Conservation (phyloP, 352 stramenopile genomes). For the Phytophthora vignae region DNA sequence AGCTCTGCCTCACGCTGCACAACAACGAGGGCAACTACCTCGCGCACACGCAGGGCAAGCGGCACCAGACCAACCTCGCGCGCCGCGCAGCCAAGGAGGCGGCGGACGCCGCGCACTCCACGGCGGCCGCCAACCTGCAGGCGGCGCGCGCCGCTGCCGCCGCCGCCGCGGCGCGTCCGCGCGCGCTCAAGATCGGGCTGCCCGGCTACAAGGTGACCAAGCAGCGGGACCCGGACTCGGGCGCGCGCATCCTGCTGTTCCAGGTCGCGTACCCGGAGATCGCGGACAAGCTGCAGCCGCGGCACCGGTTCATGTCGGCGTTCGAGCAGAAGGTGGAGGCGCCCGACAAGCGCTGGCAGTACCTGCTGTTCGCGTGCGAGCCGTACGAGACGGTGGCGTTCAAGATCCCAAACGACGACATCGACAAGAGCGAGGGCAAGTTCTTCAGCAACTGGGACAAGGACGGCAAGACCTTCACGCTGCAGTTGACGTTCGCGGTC, state of each 20-base stretch:
- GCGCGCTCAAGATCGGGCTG: slow-evolving; percentile 95
- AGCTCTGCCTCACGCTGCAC: slow-evolving; percentile 99
- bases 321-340: slow-evolving; percentile 99
- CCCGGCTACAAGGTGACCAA: slow-evolving; percentile 99
- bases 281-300: slow-evolving; percentile 93
- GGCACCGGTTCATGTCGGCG: slow-evolving; percentile 99
- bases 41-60: slow-evolving; percentile 99
- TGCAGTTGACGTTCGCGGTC: slow-evolving; percentile 81
- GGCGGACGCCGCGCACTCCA: slow-evolving; percentile 60
- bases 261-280: slow-evolving; percentile 98
- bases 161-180: slow-evolving; percentile 45
- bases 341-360: slow-evolving; percentile 96
- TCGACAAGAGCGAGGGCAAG: slow-evolving; percentile 95
- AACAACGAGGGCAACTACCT: slow-evolving; percentile 99
- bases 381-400: slow-evolving; percentile 99
- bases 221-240: slow-evolving; percentile 85
- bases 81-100: slow-evolving; percentile 90
- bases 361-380: slow-evolving; percentile 98
- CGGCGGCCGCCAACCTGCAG: slow-evolving; percentile 44
- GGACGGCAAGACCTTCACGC: slow-evolving; percentile 95
- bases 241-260: slow-evolving; percentile 91
- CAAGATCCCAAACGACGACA: slow-evolving; percentile 97
- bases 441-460: slow-evolving; percentile 99
- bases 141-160: slow-evolving; percentile 55
- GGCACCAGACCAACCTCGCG: slow-evolving; percentile 97